Base-by-base conservation (phyloP, 768 basidiomycete genomes). In the Pleurotus djamor region DNA sequence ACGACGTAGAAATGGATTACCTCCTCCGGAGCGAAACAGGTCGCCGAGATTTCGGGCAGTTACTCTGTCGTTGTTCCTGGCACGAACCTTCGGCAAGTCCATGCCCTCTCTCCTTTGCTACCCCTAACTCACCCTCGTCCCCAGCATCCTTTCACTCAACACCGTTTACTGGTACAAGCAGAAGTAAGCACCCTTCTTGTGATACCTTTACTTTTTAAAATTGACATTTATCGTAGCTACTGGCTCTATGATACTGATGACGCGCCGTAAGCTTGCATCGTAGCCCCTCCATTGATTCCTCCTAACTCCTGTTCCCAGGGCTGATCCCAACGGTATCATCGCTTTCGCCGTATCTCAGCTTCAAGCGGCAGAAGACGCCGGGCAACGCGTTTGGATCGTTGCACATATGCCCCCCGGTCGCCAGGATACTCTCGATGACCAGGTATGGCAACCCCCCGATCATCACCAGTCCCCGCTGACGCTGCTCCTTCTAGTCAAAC, bases 281-380 rank as follows among this genome's bases (percentile, higher is more conserved):
- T 60, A 79, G 67, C 50, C 34, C 13, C 33, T 34, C 34, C 41
- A 4, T 38, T 58, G 6, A 17, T 16, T 50, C 33, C 43, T 48
- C 33, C 21, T 49, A 54, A 28, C 14, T 55, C 49, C 17, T 14
- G 21, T 44, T 28, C 36, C 8, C 37, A 52, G 2, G 37, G 75
- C 80, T 4, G 87, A 88, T 66, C 85, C 86, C 8, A 85, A 86
- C 63, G 85, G 83, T 6, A 75, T 88, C 49, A 68, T 89, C 6
- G 74, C 73, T 0, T 89, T 87, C 68, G 67, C 79, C 21, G 78
- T 81, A 0, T 66, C 74, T 14, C 72, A 87, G 62, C 74, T 89
- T 3, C 85, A 87, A 68, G 74, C 72, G 1, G 84, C 87, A 2
- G 86, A 89, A 68, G 78, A 81, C 60, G 76, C 77, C 0, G 84